Evolutionary conservation across 2,329 filamentous ascomycete species (phyloP).

Genomic region (Xylariaceae sp.): DNA sequence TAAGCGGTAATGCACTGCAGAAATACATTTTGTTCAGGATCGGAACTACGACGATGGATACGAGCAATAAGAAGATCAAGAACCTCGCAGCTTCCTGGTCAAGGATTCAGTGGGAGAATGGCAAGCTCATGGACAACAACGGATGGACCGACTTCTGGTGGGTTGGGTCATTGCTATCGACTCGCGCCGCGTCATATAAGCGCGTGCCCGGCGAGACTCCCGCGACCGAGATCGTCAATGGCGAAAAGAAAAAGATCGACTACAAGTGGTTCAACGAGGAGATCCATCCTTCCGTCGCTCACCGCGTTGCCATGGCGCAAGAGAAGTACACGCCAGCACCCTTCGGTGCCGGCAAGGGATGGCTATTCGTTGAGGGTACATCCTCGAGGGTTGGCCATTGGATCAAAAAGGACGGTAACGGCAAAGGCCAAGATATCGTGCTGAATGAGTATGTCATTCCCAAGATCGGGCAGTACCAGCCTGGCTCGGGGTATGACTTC

Average conservation of each 20-base stretch:
- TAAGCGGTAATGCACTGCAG: slow-evolving; percentile 5
- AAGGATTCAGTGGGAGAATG: slow-evolving; percentile 2
- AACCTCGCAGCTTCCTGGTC: slow-evolving; percentile 6
- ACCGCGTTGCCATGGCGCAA: not conserved
- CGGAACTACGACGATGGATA: slow-evolving; percentile 2
- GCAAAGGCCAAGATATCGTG: too few relatives aligned
- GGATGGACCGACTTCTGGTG: slow-evolving; percentile 8
- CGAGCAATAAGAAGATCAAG: slow-evolving; percentile 3
- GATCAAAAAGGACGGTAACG: too few relatives aligned
- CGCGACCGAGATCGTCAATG: not conserved
- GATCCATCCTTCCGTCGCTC: slow-evolving; percentile 1
- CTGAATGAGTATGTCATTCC: not conserved
- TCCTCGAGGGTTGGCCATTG: too few relatives aligned
- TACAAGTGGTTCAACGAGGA: slow-evolving; percentile 9
- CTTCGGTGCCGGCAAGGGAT: not conserved
- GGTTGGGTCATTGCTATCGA: slow-evolving; percentile 3
- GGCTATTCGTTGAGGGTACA: not conserved
- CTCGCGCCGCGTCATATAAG: slow-evolving; percentile 5
- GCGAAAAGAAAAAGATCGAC: slow-evolving; percentile 2
- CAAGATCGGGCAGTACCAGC: not conserved
- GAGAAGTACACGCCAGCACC: not conserved
- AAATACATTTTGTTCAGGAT: slow-evolving; percentile 11
- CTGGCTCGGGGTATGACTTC: slow-evolving; percentile 1
- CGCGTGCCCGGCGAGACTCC: slow-evolving; percentile 5
- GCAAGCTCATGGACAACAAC: slow-evolving; percentile 3